These are phyloP conservation scores for Amniculicola lignicola DNA, from an alignment of 495 filamentous ascomycete genomes.

Conservation along the genomic window DNA sequence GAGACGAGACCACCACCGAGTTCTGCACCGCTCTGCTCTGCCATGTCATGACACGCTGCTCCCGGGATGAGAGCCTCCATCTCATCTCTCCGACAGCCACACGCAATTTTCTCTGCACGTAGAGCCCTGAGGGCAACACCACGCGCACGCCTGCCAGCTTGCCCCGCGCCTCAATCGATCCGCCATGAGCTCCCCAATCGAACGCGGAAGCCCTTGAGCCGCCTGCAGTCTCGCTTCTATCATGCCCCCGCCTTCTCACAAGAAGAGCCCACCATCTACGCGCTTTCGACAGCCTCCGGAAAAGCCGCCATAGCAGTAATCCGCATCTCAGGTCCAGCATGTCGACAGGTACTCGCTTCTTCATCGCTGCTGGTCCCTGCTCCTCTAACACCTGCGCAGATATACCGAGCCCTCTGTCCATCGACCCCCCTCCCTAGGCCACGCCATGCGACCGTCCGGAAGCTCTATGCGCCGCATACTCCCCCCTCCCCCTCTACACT, in stretches of 20 bases:
- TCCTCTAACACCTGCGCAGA: constrained; percentile 46
- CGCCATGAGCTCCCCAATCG: not conserved
- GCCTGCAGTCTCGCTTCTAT: not conserved
- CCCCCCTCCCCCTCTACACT: constrained; percentile 45
- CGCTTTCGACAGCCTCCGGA: constrained; percentile 82
- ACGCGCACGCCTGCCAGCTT: not conserved
- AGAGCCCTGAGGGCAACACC: not conserved
- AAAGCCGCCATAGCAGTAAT: constrained; percentile 90
- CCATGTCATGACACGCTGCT: constrained; percentile 1
- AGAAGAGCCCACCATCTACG: constrained; percentile 69
- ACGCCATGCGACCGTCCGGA: constrained; percentile 72
- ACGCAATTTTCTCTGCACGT: not conserved
- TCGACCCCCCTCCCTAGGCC: constrained; percentile 60
- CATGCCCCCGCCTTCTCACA: not conserved
- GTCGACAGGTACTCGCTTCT: constrained; percentile 23
- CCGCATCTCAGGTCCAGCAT: constrained; percentile 76
- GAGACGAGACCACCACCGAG: not conserved
- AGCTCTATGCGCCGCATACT: constrained; percentile 62
- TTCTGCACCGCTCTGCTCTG: constrained; percentile 9
- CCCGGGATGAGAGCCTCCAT: constrained; percentile 33
- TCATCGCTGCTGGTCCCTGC: not conserved
- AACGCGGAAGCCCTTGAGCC: constrained; percentile 3
- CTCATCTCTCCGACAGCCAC: not conserved
- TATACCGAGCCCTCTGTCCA: constrained; percentile 77
- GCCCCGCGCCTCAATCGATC: constrained; percentile 1